A percentile compares a stretch with the other conserved stretches of the same genome.
Conservation (phyloP, 139 green algal genomes). For the Chlorella ohadii region DNA sequence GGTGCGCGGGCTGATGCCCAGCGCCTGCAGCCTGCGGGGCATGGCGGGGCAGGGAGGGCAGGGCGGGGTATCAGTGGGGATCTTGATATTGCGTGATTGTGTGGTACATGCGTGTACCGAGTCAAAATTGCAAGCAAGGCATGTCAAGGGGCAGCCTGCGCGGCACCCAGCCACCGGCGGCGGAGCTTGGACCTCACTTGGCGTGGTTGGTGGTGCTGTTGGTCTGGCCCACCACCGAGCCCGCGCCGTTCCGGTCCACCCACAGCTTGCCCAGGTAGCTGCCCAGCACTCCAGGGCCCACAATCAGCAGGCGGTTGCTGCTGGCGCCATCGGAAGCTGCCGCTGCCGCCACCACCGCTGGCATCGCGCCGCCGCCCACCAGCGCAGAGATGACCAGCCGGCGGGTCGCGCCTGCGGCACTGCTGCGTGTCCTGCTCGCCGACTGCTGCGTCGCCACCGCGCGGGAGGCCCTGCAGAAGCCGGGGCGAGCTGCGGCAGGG, state of each 20-base stretch:
- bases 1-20: constrained; percentile 75
- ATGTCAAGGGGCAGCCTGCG: too few relatives aligned
- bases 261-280: constrained; percentile 82
- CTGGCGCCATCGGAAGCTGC: background rate
- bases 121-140: too few relatives aligned
- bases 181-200: constrained; percentile 46
- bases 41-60: too few relatives aligned
- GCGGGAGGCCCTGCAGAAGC: background rate
- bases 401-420: background rate
- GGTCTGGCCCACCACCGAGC: constrained; percentile 89
- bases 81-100: too few relatives aligned
- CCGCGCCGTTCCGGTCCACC: constrained; percentile 66
- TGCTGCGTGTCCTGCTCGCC: background rate
- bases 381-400: background rate
- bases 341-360: background rate
- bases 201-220: constrained; percentile 87
- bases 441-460: background rate
- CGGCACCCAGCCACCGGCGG: too few relatives aligned
- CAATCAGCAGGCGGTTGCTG: constrained; percentile 72
- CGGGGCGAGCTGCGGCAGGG: background rate
- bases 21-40: constrained; percentile 63
- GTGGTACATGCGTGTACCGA: too few relatives aligned
- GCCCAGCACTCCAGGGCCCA: constrained; percentile 92
- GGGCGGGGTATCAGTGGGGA: too few relatives aligned
- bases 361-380: background rate